A percentile compares a stretch with the other conserved stretches of the same genome.
phyloP scores from a whole-genome alignment of 2,329 filamentous ascomycete genomes.

The Rutstroemia sp. region DNA sequence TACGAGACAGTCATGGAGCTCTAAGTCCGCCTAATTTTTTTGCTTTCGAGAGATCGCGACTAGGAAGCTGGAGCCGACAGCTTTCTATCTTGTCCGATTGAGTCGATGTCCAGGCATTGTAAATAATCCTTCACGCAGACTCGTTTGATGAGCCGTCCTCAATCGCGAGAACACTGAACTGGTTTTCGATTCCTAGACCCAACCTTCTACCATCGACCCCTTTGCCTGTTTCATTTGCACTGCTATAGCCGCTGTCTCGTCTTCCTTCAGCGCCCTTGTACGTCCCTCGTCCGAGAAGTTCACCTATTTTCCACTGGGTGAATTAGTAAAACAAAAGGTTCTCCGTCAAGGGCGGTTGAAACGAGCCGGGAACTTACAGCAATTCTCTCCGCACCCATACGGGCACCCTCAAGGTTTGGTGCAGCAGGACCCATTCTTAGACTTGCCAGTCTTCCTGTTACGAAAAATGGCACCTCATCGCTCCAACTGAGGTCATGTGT shows the following conservation, averaged over 20 bases:
- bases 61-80: too few species aligned
- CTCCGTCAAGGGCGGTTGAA: background rate
- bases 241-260: conserved; percentile 14
- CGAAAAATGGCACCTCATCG: conserved; percentile 63
- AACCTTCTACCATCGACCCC: conserved; percentile 19
- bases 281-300: conserved; percentile 9
- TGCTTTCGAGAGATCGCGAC: too few species aligned
- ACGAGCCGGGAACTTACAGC: conserved; percentile 8
- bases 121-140: background rate
- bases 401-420: conserved; percentile 66
- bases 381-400: conserved; percentile 62
- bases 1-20: too few species aligned
- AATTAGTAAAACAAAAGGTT: background rate
- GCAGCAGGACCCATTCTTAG: conserved; percentile 65
- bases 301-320: conserved; percentile 17
- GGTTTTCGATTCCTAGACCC: conserved; percentile 20
- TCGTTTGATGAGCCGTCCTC: background rate
- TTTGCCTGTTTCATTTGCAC: conserved; percentile 1
- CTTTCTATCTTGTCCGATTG: too few species aligned
- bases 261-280: background rate
- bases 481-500: conserved; percentile 73
- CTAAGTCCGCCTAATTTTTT: too few species aligned
- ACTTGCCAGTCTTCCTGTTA: conserved; percentile 60
- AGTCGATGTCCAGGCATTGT: background rate
- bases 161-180: conserved; percentile 16